Evolutionary conservation across 306 rosid genomes (phyloP), one percentile per base, ranked within the genome.

Genomic region (Casuarina cunninghamiana): DNA sequence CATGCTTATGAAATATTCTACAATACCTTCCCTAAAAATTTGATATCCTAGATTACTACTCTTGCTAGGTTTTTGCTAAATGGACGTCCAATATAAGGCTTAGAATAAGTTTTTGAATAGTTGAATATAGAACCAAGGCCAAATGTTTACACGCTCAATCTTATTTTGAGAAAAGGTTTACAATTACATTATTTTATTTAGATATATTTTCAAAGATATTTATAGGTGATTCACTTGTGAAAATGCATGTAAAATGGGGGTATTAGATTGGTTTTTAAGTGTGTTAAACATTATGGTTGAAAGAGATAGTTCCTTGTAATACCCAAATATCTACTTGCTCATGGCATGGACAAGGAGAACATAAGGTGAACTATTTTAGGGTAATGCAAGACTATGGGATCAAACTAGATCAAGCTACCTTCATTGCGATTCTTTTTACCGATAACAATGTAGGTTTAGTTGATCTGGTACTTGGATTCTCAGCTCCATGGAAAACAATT

Each of bases 191-290:
- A 54, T 88, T 41, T 82, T 84, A 43, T 83, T 74, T 16, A 82
- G 86, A 48, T 84, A 26, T 82, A 73, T 81, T 77, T 76, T 78
- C 84, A 68, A 87, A 87, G 72, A 78, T 71, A 42, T 82, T 86
- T 68, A 60, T 93, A 74, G 83, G 90, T 16, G 91, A 91, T 71
- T 83, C 91, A 48, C 87, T 93, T 54, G 77, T 91, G 58, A 80
- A 91, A 12, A 85, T 88, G 96, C 91, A 91, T 79, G 85, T 93
- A 50, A 91, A 91, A 82, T 89, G 95, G 98, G 98, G 74, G 77
- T 69, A 70, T 72, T 93, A 77, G 89, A 83, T 46, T 71, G 68
- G 82, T 86, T 93, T 17, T 12, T 89, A 78, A 82, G 80, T 73
- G 93, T 90, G 69, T 91, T 91, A 76, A 71, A 83, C 71, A 86